Percentiles rank a stretch among this genome's conserved stretches.
These are phyloP conservation scores for Neurospora pannonica DNA, from an alignment of 495 filamentous ascomycete species.

Conservation along the genomic window DNA sequence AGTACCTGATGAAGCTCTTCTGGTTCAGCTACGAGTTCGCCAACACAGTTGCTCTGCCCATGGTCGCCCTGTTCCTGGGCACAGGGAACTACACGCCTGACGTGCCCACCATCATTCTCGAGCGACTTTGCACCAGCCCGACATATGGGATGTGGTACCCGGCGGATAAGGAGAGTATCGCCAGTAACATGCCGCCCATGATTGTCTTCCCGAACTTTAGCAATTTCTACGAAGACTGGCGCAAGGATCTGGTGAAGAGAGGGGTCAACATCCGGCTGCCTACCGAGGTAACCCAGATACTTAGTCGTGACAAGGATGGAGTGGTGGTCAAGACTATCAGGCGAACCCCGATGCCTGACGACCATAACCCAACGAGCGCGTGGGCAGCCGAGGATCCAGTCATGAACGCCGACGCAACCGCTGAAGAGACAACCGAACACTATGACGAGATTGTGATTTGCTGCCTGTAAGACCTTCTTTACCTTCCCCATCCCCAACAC, in stretches of 20 bases:
- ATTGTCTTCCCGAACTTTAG: slow-evolving; percentile 70
- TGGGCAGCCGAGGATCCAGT: slow-evolving; percentile 9
- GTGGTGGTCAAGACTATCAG: slow-evolving; percentile 39
- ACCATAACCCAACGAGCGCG: slow-evolving; percentile 28
- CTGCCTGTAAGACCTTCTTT: slow-evolving; percentile 30
- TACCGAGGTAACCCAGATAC: slow-evolving; percentile 50
- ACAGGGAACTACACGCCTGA: slow-evolving; percentile 73
- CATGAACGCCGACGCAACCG: slow-evolving; percentile 16
- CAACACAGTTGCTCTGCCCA: slow-evolving; percentile 58
- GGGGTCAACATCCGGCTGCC: slow-evolving; percentile 57
- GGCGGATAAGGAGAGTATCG: slow-evolving; percentile 44
- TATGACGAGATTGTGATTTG: slow-evolving; percentile 72
- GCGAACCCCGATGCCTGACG: slow-evolving; percentile 21
- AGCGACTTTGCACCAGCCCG: slow-evolving; percentile 64
- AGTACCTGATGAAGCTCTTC: slow-evolving; percentile 57
- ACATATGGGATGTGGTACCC: slow-evolving; percentile 74
- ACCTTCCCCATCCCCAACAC: background rate
- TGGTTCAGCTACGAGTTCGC: slow-evolving; percentile 65
- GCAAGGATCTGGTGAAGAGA: slow-evolving; percentile 45
- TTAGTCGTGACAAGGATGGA: slow-evolving; percentile 47
- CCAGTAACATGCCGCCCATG: slow-evolving; percentile 69
- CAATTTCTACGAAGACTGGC: slow-evolving; percentile 64
- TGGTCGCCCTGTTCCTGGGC: slow-evolving; percentile 72
- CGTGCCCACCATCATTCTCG: slow-evolving; percentile 64
- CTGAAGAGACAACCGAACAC: slow-evolving; percentile 22